Conservation (phyloP, 208 protist species). For the Trichomonas vaginalis region DNA sequence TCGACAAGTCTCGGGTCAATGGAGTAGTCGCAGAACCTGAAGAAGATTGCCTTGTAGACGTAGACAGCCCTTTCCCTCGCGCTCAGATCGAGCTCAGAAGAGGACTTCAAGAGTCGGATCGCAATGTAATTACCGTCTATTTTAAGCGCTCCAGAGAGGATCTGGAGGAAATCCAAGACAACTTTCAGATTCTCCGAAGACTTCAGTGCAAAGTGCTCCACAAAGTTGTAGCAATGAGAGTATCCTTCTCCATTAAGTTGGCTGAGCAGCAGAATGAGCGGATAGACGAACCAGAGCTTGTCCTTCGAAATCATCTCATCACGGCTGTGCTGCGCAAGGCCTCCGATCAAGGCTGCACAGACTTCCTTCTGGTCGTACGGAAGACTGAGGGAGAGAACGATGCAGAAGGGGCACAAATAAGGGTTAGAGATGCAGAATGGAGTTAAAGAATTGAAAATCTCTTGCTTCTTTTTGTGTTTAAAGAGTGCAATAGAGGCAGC, state of each 20-base stretch:
- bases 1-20: neutral
- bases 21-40: neutral
- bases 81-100: neutral
- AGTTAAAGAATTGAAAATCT: neutral
- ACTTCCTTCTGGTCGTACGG: neutral
- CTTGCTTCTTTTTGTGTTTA: neutral
- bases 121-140: neutral
- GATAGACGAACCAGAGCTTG: neutral
- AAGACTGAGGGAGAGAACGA: neutral
- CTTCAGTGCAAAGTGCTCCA: neutral
- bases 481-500: neutral
- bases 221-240: neutral
- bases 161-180: neutral
- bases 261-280: neutral
- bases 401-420: neutral
- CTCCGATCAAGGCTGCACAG: neutral
- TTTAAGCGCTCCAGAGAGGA: neutral
- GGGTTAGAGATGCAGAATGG: neutral
- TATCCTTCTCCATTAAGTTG: neutral
- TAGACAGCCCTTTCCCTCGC: neutral
- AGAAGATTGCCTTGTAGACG: neutral
- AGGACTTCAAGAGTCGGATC: neutral
- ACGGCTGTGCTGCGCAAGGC: neutral
- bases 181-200: neutral
- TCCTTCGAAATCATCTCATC: neutral